These are phyloP conservation scores for Salvia splendens DNA, from an alignment of 257 asterid species.

Conservation along the genomic window DNA sequence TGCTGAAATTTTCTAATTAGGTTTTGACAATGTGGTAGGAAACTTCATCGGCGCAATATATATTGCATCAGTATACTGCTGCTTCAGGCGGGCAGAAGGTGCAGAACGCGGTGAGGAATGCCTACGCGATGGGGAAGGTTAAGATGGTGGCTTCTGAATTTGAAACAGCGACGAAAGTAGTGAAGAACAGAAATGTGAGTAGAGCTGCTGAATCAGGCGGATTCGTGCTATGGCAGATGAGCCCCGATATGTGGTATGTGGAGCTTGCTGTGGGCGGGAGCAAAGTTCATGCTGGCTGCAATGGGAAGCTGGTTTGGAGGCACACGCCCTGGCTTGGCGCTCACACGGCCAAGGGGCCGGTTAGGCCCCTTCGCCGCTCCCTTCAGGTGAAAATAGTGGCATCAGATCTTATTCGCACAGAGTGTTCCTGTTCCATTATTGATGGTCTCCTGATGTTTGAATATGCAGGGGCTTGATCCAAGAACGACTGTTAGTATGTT, in stretches of 20 bases:
- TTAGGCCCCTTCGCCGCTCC: too few relatives aligned
- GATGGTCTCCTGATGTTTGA: too few relatives aligned
- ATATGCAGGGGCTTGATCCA: too few relatives aligned
- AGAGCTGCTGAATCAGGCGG: slow-evolving; percentile 88
- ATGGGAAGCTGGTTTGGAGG: slow-evolving; percentile 92
- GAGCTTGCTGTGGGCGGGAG: slow-evolving; percentile 90
- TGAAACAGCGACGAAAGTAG: slow-evolving; percentile 81
- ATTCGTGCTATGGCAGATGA: slow-evolving; percentile 92
- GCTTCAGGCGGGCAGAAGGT: slow-evolving; percentile 82
- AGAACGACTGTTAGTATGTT: too few relatives aligned
- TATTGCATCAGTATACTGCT: slow-evolving; percentile 80
- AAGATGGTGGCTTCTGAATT: slow-evolving; percentile 88
- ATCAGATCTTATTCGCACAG: too few relatives aligned
- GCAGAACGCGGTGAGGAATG: slow-evolving; percentile 66
- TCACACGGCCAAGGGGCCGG: too few relatives aligned
- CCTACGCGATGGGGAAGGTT: slow-evolving; percentile 84
- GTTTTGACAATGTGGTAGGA: slow-evolving; percentile 51
- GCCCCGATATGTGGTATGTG: slow-evolving; percentile 88
- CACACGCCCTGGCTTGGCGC: slow-evolving; percentile 99
- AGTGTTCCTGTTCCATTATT: too few relatives aligned
- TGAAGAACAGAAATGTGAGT: slow-evolving; percentile 65
- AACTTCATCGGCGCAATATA: slow-evolving; percentile 87
- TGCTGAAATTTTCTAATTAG: background rate
- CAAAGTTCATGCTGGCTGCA: slow-evolving; percentile 37
- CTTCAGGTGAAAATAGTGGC: too few relatives aligned